phyloP scores from a whole-genome alignment of 768 basidiomycete genomes.

The Dentipellis sp. region DNA sequence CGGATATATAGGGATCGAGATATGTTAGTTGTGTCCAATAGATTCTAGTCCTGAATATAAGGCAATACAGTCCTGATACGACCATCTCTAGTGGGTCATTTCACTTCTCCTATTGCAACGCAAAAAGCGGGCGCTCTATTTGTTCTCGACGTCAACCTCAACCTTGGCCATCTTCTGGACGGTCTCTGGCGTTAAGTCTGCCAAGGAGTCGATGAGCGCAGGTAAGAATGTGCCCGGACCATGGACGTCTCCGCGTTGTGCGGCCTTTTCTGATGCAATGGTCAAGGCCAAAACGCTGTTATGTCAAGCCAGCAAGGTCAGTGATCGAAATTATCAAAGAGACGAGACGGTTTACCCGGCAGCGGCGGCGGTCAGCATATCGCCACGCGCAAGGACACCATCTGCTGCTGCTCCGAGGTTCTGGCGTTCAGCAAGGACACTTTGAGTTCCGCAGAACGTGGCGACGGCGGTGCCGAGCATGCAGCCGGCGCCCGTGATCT shows the following conservation, averaged over 20 bases:
- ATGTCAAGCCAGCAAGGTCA: too few species aligned
- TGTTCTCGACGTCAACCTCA: constrained; percentile 7
- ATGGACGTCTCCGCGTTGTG: constrained; percentile 37
- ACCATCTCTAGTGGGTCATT: too few species aligned
- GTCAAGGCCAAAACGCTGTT: constrained; percentile 39
- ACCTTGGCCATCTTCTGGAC: constrained; percentile 14
- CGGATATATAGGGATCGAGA: too few species aligned
- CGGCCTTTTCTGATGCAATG: constrained; percentile 54
- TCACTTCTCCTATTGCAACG: too few species aligned
- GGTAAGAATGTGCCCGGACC: constrained; percentile 60
- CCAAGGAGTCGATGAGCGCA: constrained; percentile 57
- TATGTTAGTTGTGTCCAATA: too few species aligned
- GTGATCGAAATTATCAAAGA: background rate
- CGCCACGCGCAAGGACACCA: constrained; percentile 54
- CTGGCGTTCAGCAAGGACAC: constrained; percentile 27
- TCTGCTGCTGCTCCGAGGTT: constrained; percentile 15
- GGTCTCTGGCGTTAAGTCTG: constrained; percentile 29
- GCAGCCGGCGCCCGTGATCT: constrained; percentile 89
- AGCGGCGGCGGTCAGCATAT: constrained; percentile 69
- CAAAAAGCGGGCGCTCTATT: too few species aligned
- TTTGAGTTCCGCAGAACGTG: constrained; percentile 68
- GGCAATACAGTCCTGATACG: too few species aligned
- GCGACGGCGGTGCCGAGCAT: constrained; percentile 72
- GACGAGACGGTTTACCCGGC: constrained; percentile 47
- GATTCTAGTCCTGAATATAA: too few species aligned